Percentiles rank a stretch among this genome's conserved stretches.
Evolutionary conservation across 1,284 basidiomycete species (phyloP).

Genomic region (Sanghuangporus sanghuang): DNA sequence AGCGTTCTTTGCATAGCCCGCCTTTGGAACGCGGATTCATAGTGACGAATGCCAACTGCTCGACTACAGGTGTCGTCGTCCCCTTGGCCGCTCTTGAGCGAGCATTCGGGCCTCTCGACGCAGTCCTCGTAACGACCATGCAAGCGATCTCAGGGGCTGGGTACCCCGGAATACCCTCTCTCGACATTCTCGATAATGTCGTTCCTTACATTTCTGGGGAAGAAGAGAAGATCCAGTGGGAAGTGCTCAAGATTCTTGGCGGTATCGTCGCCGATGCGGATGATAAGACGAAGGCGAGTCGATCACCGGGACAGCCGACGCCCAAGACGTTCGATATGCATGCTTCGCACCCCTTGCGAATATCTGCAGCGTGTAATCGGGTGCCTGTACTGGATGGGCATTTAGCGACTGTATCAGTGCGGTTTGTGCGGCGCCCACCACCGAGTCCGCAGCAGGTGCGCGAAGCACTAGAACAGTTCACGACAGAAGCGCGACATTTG

Average conservation of each 20-base stretch:
- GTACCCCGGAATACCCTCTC: conserved; percentile 88
- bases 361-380: conserved; percentile 90
- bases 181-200: conserved; percentile 97
- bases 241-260: conserved; percentile 95
- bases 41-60: conserved; percentile 98
- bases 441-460: conserved; percentile 87
- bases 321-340: conserved; percentile 81
- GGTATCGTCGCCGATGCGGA: conserved; percentile 56
- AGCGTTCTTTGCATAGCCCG: conserved; percentile 65
- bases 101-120: conserved; percentile 90
- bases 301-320: neutral
- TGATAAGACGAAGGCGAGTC: conserved; percentile 23
- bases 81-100: conserved; percentile 91
- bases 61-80: conserved; percentile 91
- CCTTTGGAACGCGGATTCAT: conserved; percentile 88
- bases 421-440: conserved; percentile 76
- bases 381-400: conserved; percentile 94
- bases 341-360: conserved; percentile 68
- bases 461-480: conserved; percentile 74
- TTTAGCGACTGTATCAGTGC: conserved; percentile 82
- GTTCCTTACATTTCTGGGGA: conserved; percentile 94
- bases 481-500: conserved; percentile 74
- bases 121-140: conserved; percentile 89
- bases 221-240: conserved; percentile 99
- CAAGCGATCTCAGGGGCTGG: conserved; percentile 98